Evolutionary conservation across 2,329 filamentous ascomycete species (phyloP), one percentile per base, ranked within the genome.

Genomic region (Pseudogymnoascus sp.): DNA sequence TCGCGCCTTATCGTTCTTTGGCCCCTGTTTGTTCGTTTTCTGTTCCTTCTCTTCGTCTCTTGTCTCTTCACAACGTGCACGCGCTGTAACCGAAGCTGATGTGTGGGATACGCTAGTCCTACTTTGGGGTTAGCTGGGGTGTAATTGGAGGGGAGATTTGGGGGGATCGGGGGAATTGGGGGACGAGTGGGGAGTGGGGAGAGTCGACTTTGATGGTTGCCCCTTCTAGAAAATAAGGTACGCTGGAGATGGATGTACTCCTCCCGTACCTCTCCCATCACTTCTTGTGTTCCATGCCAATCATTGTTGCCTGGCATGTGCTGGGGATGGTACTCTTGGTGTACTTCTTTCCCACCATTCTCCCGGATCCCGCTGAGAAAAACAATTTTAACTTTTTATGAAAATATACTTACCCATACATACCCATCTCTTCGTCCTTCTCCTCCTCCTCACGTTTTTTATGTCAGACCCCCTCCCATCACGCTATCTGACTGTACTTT

Each of bases 401-500:
- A 31, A 53, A 53, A 53, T 53, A 49, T 49, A 49, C 43, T 9
- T 49, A 21, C 23, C 14, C 16, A 16, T 16, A 16, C 11, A 14
- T 49, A 21, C 23, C 23, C 11, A 23, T 23, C 9, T 23, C 14
- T 23, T 23, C 14, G 21, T n/a, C 42, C 5, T 7, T 18, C 8
- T 53, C 23, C 16, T 16, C 16, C 16, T 16, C 6, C 25, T 11
- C 21, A 5, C 23, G 3, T 31, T 53, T 49, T 53, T 53, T 53
- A 53, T 53, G 46, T 16, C 46, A 31, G n/a, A 5, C 18, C 42
- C 21, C 9, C 18, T 21, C 21, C 9, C 18, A 43, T 46, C 42
- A 31, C 23, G 43, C 43, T 49, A 49, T 49, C 43, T 49, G 43
- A 49, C 43, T 49, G 43, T 49, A 49, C 46, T 31, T 53, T 53